Evolutionary conservation across 2,329 filamentous ascomycete species (phyloP).

Genomic region (Verticillium nubilum): DNA sequence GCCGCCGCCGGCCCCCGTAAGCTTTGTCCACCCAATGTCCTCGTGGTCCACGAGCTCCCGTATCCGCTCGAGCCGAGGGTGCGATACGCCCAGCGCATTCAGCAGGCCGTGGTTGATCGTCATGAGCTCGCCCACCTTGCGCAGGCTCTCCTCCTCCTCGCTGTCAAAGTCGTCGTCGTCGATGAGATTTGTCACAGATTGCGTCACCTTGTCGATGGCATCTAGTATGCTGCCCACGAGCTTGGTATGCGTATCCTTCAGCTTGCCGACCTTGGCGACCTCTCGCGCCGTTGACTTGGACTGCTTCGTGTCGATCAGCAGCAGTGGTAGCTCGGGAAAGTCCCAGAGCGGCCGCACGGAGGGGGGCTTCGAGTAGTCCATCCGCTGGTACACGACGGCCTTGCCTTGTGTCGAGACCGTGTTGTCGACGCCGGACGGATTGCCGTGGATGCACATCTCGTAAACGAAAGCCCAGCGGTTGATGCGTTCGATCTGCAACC

Average conservation of each 20-base stretch:
- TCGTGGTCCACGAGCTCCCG: conserved; percentile 86
- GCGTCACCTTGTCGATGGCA: conserved; percentile 71
- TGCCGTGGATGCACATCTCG: conserved; percentile 96
- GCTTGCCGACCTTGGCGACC: conserved; percentile 75
- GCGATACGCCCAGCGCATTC: conserved; percentile 87
- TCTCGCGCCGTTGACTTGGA: conserved; percentile 79
- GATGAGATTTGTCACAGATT: conserved; percentile 49
- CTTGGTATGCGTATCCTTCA: conserved; percentile 67
- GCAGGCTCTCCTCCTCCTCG: conserved; percentile 56
- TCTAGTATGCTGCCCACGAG: conserved; percentile 79
- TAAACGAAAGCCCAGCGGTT: conserved; percentile 97
- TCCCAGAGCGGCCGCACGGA: conserved; percentile 71
- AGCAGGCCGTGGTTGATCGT: conserved; percentile 90
- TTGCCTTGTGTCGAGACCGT: conserved; percentile 92
- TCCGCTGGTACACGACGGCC: conserved; percentile 83
- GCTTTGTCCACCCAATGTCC: conserved; percentile 92
- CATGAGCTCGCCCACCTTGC: conserved; percentile 79
- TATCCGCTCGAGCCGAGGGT: conserved; percentile 86
- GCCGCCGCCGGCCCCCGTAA: conserved; percentile 92
- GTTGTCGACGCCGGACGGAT: conserved; percentile 94
- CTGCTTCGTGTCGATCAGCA: conserved; percentile 86
- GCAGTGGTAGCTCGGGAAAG: conserved; percentile 86
- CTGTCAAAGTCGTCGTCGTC: conserved; percentile 62
- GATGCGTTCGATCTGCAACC: conserved; percentile 86
- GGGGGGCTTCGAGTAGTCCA: conserved; percentile 72